Percentiles rank a stretch among this genome's conserved stretches.
Evolutionary conservation across 257 asterid genomes (phyloP).

Genomic region (Ocimum tenuiflorum): DNA sequence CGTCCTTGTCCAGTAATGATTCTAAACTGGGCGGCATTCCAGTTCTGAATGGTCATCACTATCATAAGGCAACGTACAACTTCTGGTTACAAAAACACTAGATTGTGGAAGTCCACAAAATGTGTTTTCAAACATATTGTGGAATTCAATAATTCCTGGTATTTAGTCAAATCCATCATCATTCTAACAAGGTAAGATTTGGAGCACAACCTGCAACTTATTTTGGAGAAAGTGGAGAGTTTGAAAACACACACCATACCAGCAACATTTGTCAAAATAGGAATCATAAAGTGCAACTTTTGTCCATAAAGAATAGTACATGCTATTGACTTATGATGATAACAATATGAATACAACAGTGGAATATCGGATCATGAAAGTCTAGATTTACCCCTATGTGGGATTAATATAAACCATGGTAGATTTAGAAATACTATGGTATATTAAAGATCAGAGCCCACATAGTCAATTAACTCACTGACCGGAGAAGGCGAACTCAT

Average conservation of each 20-base stretch:
- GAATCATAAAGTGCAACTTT: slow-evolving; percentile 1
- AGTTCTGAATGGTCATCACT: too few species aligned
- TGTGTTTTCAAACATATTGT: too few species aligned
- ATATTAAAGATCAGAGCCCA: too few species aligned
- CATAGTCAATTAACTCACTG: too few species aligned
- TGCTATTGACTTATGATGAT: slow-evolving; percentile 13
- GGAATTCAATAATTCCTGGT: not conserved
- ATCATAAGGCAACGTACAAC: too few species aligned
- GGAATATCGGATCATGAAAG: not conserved
- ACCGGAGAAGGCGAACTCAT: too few species aligned
- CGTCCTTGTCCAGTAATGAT: too few species aligned
- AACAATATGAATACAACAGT: not conserved
- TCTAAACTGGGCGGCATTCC: too few species aligned
- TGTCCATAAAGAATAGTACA: slow-evolving; percentile 2
- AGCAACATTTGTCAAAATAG: slow-evolving; percentile 17
- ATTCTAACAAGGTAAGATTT: not conserved
- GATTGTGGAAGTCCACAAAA: too few species aligned
- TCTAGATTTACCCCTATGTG: not conserved
- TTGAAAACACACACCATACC: not conserved
- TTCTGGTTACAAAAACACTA: too few species aligned
- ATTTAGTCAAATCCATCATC: slow-evolving; percentile 15
- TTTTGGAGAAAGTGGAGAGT: slow-evolving; percentile 2
- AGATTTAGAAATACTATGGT: too few species aligned
- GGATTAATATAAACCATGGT: too few species aligned
- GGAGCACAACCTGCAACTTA: slow-evolving; percentile 2